Base-by-base conservation (phyloP, 2,329 filamentous ascomycete species). In the Pleurostoma richardsiae region DNA sequence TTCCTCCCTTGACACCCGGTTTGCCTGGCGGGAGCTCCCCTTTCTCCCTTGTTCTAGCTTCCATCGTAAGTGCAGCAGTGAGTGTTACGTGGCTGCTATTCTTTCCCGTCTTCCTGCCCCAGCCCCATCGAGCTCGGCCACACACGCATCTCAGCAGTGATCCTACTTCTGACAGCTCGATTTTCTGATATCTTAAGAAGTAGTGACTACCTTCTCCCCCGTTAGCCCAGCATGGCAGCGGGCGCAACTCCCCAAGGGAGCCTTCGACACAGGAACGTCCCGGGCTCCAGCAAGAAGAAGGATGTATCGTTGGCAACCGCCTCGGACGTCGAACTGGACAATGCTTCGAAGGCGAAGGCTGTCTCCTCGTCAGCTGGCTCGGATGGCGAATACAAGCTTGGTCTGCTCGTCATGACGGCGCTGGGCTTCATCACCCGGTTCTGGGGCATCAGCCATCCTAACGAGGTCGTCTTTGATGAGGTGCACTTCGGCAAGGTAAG, bases 401-500 rank as follows among this genome's bases (percentile, higher is more conserved):
- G 83, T 51, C 79, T 96, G 49, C 68, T 70, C 30, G 64, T 96
- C 56, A 84, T 96, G 62, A 97, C 92, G 2, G 60, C 82, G 29
- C 72, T 96, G 55, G 92, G 90, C 43, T 97, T 99, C 62, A 62
- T 90, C 52, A 97, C 94, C 42, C 81, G 94, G 52, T 99, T 99
- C 76, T 97, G 88, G 82, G 91, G 90, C 52, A 96, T 99, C 65
- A 89, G 80, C 65, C 91, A 96, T 69, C 94, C 94, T 11, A 85
- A 95, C 63, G 88, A 97, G 73, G 94, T 99, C 47, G 94, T 99
- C 43, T 99, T 99, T 63, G 94, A 99, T 64, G 94, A 99, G 70
- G 94, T 99, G 48, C 94, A 99, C 72, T 99, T 99, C 68, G 94
- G 94, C 73, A 99, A 99, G 87, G 92, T 96, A 76, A 49, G 77